Percentiles rank a stretch among this genome's conserved stretches.
These are phyloP conservation scores for Macrolepiota dolichaula DNA, from an alignment of 768 basidiomycete genomes.

Conservation along the genomic window DNA sequence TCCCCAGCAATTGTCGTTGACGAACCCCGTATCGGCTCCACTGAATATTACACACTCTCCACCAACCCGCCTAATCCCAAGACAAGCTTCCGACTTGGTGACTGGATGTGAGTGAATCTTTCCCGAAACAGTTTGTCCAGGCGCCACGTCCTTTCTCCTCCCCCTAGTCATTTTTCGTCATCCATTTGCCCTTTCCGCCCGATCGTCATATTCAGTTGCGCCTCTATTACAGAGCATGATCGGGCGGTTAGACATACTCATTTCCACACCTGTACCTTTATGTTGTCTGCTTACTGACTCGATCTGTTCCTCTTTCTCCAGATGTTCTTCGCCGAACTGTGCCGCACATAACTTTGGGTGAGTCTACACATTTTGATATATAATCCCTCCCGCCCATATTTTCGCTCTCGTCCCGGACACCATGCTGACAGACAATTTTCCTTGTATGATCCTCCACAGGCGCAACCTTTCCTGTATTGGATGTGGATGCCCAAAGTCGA, in stretches of 20 bases:
- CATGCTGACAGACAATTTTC: conserved; percentile 46
- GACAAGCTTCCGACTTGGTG: conserved; percentile 63
- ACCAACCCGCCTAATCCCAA: conserved; percentile 70
- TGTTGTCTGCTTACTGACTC: conserved; percentile 12
- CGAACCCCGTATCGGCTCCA: conserved; percentile 2
- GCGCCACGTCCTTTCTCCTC: conserved; percentile 3
- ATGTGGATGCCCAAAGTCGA: conserved; percentile 61
- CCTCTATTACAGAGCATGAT: conserved; percentile 12
- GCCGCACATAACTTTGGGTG: conserved; percentile 86
- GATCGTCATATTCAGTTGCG: conserved; percentile 14
- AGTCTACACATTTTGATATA: conserved; percentile 28
- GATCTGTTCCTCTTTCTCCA: conserved; percentile 28
- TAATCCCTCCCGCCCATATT: conserved; percentile 2
- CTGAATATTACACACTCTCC: conserved; percentile 52
- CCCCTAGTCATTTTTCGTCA: conserved; percentile 14
- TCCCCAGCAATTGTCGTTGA: conserved; percentile 2
- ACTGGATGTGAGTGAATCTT: conserved; percentile 67
- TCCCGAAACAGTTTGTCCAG: neutral
- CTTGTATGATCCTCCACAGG: conserved; percentile 52
- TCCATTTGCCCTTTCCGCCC: conserved; percentile 18
- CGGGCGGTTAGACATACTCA: conserved; percentile 13
- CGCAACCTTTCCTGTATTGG: conserved; percentile 77
- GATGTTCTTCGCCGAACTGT: conserved; percentile 67
- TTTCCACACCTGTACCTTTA: conserved; percentile 18
- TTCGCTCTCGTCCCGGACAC: conserved; percentile 12